These are phyloP conservation scores for Alternaria longipes DNA, from an alignment of 2,329 filamentous ascomycete genomes.

Conservation along the genomic window DNA sequence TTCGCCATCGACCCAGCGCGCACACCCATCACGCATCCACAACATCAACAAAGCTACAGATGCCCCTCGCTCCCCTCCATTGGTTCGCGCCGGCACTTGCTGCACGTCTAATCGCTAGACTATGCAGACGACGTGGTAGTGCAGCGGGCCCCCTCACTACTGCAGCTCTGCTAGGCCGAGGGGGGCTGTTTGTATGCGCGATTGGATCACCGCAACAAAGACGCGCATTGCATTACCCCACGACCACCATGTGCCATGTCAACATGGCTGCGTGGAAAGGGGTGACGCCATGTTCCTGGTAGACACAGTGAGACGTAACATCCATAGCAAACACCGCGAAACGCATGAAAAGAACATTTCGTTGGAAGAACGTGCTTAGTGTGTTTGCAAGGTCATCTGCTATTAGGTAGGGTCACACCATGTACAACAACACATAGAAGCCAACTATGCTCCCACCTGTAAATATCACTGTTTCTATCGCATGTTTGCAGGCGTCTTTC, in stretches of 20 bases:
- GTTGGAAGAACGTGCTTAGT: neutral
- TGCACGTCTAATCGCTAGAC: slow-evolving; percentile 24
- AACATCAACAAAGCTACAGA: slow-evolving; percentile 29
- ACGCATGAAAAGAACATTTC: neutral
- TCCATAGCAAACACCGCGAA: no score
- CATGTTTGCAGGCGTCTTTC: neutral
- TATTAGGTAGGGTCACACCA: neutral
- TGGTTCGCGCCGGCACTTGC: slow-evolving; percentile 20
- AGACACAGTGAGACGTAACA: neutral
- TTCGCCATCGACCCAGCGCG: slow-evolving; percentile 11
- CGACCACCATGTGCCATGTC: slow-evolving; percentile 2
- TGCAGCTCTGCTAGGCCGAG: slow-evolving; percentile 11
- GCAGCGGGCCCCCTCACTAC: slow-evolving; percentile 29
- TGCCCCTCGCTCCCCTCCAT: slow-evolving; percentile 1
- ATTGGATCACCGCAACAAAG: slow-evolving; percentile 24
- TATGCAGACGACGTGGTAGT: slow-evolving; percentile 22
- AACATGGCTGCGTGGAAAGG: neutral
- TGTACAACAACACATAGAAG: neutral
- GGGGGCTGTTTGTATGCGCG: slow-evolving; percentile 26
- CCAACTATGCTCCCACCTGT: neutral
- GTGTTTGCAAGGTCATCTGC: neutral
- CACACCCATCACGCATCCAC: slow-evolving; percentile 10
- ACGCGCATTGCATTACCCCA: slow-evolving; percentile 17
- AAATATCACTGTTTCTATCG: neutral
- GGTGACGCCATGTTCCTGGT: neutral